These are phyloP conservation scores for Populus tremula DNA, from an alignment of 345 rosid species.

Conservation along the genomic window DNA sequence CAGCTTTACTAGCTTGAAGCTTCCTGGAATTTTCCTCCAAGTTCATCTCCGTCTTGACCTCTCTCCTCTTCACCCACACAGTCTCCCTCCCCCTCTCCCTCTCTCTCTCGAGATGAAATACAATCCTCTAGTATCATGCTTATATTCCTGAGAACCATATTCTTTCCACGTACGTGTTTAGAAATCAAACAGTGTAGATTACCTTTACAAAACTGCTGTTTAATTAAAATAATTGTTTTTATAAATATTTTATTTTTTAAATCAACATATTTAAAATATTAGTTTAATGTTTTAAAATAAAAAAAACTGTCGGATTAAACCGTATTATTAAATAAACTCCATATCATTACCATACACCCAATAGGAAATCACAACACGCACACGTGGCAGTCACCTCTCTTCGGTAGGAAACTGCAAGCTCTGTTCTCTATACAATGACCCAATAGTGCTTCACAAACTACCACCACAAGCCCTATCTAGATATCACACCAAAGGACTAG, in stretches of 20 bases:
- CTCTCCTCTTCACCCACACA: background rate
- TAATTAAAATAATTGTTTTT: too few species aligned
- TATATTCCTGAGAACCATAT: constrained; percentile 23
- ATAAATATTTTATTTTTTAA: too few species aligned
- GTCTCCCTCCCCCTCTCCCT: constrained; percentile 4
- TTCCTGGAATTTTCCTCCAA: constrained; percentile 1
- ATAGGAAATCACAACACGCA: background rate
- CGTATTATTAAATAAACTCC: too few species aligned
- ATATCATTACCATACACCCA: constrained; percentile 6
- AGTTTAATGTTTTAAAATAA: too few species aligned
- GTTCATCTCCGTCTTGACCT: constrained; percentile 20
- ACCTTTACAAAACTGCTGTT: too few species aligned
- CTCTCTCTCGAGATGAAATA: background rate
- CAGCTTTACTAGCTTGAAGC: background rate
- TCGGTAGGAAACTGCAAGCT: background rate
- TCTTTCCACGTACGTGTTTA: constrained; percentile 2
- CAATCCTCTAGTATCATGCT: background rate
- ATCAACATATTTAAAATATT: too few species aligned
- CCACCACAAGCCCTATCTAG: background rate
- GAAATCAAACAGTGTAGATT: too few species aligned
- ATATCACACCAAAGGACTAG: background rate
- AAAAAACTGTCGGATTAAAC: too few species aligned
- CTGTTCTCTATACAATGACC: background rate
- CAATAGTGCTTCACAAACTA: background rate
- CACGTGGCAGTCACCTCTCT: constrained; percentile 13